phyloP scores from a whole-genome alignment of 306 rosid species.

The Hippophae gyantsensis region DNA sequence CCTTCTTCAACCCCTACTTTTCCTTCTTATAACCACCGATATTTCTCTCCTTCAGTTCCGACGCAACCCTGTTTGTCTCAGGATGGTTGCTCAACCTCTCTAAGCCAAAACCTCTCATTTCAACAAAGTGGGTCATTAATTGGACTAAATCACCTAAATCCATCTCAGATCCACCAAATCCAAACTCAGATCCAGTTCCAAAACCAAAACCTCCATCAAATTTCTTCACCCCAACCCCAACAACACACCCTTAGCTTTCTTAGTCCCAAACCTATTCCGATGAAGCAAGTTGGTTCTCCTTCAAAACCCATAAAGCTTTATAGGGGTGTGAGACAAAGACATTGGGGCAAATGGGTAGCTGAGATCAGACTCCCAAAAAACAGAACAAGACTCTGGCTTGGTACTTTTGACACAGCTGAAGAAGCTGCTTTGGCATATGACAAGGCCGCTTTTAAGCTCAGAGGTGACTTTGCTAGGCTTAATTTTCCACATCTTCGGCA shows the following conservation, averaged over 20 bases:
- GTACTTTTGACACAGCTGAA: constrained; percentile 93
- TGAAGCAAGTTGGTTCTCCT: constrained; percentile 55
- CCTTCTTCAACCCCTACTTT: constrained; percentile 14
- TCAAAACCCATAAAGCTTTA: constrained; percentile 76
- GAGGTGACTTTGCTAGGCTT: constrained; percentile 92
- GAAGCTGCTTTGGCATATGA: constrained; percentile 98
- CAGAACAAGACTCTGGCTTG: constrained; percentile 92
- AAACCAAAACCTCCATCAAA: constrained; percentile 10
- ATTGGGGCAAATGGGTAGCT: constrained; percentile 99
- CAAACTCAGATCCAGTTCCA: constrained; percentile 55
- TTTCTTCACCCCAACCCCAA: background rate
- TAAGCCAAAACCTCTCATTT: constrained; percentile 19
- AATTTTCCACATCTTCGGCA: constrained; percentile 80
- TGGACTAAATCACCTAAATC: constrained; percentile 56
- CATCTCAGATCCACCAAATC: constrained; percentile 64
- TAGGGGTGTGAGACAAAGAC: constrained; percentile 90
- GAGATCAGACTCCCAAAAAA: constrained; percentile 93
- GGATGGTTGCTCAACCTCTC: constrained; percentile 28
- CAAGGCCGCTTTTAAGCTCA: constrained; percentile 83
- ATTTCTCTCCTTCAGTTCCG: constrained; percentile 16
- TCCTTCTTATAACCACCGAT: constrained; percentile 4
- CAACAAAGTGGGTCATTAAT: constrained; percentile 30
- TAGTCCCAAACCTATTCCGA: constrained; percentile 47
- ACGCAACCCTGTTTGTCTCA: constrained; percentile 28
- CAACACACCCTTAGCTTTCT: constrained; percentile 30